Evolutionary conservation across 805 yeast species (phyloP).

Genomic region (Kluyveromyces wickerhamii): DNA sequence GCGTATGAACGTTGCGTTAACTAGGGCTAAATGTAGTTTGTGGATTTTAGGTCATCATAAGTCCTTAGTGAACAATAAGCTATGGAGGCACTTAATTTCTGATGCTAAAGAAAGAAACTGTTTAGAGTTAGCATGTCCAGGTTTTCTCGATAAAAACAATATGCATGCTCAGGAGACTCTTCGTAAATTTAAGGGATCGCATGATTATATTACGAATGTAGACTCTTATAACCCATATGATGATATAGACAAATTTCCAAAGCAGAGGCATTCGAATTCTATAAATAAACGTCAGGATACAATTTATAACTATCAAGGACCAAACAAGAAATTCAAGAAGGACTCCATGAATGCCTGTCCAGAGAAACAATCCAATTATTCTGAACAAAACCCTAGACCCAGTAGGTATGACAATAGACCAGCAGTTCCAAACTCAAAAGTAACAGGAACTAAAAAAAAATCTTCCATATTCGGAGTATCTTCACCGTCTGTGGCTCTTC

Average conservation of each 20-base stretch:
- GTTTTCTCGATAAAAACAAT: conserved; percentile 19
- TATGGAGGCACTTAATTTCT: conserved; percentile 64
- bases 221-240: conserved; percentile 9
- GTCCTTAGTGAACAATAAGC: conserved; percentile 54
- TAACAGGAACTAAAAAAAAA: conserved; percentile 22
- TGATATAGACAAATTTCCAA: too few relatives aligned
- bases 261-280: too few relatives aligned
- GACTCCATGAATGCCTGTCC: neutral
- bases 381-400: neutral
- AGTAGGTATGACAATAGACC: too few relatives aligned
- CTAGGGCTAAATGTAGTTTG: conserved; percentile 85
- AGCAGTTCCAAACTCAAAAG: too few relatives aligned
- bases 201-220: conserved; percentile 6
- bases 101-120: conserved; percentile 51
- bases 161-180: conserved; percentile 12
- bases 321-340: neutral
- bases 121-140: conserved; percentile 22
- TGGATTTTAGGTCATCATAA: conserved; percentile 83
- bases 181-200: conserved; percentile 10
- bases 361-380: too few relatives aligned
- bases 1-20: conserved; percentile 94
- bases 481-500: conserved; percentile 7
- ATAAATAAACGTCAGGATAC: too few relatives aligned
- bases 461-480: conserved; percentile 27
- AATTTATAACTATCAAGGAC: too few relatives aligned